Evolutionary conservation across 2,329 filamentous ascomycete genomes (phyloP), one percentile per base, ranked within the genome.

Genomic region (Corniculantispora saksenae): DNA sequence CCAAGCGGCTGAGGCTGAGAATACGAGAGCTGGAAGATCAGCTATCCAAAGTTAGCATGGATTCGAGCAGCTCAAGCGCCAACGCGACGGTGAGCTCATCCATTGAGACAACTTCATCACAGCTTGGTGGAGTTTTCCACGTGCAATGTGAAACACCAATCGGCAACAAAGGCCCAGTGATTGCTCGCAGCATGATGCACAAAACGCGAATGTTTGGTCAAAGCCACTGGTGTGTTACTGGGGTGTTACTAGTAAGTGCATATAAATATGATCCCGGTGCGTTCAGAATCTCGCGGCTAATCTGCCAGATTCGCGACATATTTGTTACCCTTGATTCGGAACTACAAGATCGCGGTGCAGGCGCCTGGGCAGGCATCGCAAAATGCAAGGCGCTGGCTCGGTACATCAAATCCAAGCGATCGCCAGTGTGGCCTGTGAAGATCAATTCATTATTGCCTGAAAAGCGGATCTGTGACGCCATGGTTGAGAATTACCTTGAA

Each of bases 181-280:
- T 81, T 0, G 75, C 73, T 1, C 80, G 80, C 9, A 79, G 79
- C n/a, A 73, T 85, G 10, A 77, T 80, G 23, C 83, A 86, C 67
- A 89, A 89, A 69, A 82, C 81, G 0, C 79, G 85, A 0, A 70
- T 87, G 1, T 85, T 87, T 69, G 86, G 86, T 1, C 82, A 82
- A 69, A 86, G 83, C 35, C 84, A 87, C 69, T 87, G 84, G 81
- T 79, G 53, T 27, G 61, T 86, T n/a, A 84, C 82, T 66, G 78
- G 77, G 2, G 72, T 83, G 13, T 69, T 76, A 0, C 67, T 84
- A 53, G 83, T 86, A 69, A 71, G 79, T 66, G 10, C 23, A 15
- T n/a, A 2, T 17, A 2, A n/a, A 23, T 23, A 12, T 6, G 23
- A 15, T 8, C 19, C n/a, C 21, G 1, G 10, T 15, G 29, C 10